A percentile compares a stretch with the other conserved stretches of the same genome.
Evolutionary conservation across 306 rosid genomes (phyloP).

Genomic region (Abrus precatorius): DNA sequence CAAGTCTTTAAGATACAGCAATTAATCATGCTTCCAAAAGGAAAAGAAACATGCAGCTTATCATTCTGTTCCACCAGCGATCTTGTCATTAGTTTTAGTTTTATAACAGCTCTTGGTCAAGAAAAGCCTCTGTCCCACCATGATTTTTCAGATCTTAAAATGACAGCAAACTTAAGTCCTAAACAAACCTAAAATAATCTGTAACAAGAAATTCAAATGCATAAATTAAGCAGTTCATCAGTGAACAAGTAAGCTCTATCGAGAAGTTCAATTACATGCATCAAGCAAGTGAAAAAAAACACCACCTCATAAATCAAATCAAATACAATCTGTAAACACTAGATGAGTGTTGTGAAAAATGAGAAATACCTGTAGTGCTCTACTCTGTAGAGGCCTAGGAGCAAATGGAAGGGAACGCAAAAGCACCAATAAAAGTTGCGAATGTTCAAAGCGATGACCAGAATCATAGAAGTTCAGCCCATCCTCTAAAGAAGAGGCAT

Average conservation of each 20-base stretch:
- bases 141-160: slow-evolving; percentile 13
- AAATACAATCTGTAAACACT: slow-evolving; percentile 18
- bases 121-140: slow-evolving; percentile 29
- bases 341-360: slow-evolving; percentile 3
- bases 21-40: slow-evolving; percentile 22
- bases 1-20: not conserved
- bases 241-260: slow-evolving; percentile 19
- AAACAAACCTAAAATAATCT: not conserved
- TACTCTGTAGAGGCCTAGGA: slow-evolving; percentile 81
- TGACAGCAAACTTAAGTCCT: slow-evolving; percentile 1
- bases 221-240: slow-evolving; percentile 39
- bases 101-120: slow-evolving; percentile 1
- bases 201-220: slow-evolving; percentile 33
- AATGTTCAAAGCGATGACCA: slow-evolving; percentile 98
- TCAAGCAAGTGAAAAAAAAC: slow-evolving; percentile 23
- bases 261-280: slow-evolving; percentile 35
- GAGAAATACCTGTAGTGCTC: slow-evolving; percentile 89
- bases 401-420: slow-evolving; percentile 88
- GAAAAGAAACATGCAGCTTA: not conserved
- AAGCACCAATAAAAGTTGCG: slow-evolving; percentile 90
- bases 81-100: slow-evolving; percentile 21
- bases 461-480: slow-evolving; percentile 95
- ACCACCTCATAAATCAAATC: slow-evolving; percentile 25
- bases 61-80: not conserved
- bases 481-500: slow-evolving; percentile 89